These are phyloP conservation scores for Ceratocystis diversiconidia DNA, from an alignment of 2,329 filamentous ascomycete genomes.

Conservation along the genomic window DNA sequence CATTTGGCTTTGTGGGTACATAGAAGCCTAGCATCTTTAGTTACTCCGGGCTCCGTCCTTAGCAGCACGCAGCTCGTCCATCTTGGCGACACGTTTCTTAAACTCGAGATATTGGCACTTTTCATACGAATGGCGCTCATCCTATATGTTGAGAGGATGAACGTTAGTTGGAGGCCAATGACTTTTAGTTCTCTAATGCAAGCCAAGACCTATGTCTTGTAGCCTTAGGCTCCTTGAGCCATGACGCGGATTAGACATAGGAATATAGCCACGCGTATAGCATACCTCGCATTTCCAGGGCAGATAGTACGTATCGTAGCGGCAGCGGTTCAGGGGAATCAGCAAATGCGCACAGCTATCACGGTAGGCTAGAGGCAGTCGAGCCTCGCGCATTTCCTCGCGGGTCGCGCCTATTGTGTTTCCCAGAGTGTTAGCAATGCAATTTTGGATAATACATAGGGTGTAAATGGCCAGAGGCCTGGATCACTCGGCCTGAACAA, in stretches of 20 bases:
- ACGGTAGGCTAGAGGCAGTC: conserved; percentile 76
- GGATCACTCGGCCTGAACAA: background rate
- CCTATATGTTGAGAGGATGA: conserved; percentile 35
- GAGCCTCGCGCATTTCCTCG: conserved; percentile 87
- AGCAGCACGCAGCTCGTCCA: conserved; percentile 83
- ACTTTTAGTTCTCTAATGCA: background rate
- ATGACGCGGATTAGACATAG: background rate
- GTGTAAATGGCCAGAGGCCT: background rate
- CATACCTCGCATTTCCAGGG: conserved; percentile 96
- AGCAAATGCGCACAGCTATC: conserved; percentile 91
- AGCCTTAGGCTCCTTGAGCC: background rate
- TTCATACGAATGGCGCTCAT: conserved; percentile 94
- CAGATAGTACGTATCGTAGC: conserved; percentile 79
- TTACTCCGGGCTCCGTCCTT: conserved; percentile 80
- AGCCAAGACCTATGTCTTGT: background rate
- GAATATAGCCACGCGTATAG: conserved; percentile 17
- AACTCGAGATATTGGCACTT: conserved; percentile 99
- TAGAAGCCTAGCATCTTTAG: conserved; percentile 30
- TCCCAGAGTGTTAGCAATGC: background rate
- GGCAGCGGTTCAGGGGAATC: conserved; percentile 91
- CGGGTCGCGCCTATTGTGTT: conserved; percentile 52
- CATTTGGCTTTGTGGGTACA: background rate
- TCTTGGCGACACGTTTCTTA: conserved; percentile 96
- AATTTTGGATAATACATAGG: background rate
- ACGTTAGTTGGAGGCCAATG: background rate